A percentile compares a stretch with the other conserved stretches of the same genome.
Conservation (phyloP, 2,329 filamentous ascomycete genomes). For the Emmonsia crescens region DNA sequence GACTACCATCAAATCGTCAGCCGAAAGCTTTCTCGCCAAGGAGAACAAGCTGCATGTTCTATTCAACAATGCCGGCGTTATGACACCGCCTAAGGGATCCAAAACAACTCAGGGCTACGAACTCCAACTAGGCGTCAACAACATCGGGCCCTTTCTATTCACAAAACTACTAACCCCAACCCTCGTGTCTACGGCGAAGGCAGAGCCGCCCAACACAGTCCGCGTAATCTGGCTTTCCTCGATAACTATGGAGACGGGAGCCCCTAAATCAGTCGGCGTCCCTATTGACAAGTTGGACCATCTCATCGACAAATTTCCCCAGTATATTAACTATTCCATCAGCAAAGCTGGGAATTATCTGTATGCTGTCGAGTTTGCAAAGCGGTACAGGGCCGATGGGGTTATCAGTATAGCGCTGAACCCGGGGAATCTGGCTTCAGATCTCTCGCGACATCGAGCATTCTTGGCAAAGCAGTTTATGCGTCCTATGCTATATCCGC, state of each 20-base stretch:
- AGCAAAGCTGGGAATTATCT: conserved; percentile 31
- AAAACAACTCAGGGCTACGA: conserved; percentile 26
- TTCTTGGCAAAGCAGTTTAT: conserved; percentile 15
- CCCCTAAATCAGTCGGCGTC: conserved; percentile 15
- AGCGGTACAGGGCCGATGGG: conserved; percentile 13
- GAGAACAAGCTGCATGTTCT: conserved; percentile 31
- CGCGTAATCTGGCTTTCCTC: conserved; percentile 27
- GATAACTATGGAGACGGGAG: conserved; percentile 5
- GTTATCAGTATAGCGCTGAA: conserved; percentile 16
- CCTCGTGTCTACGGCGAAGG: conserved; percentile 22
- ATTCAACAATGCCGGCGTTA: conserved; percentile 26
- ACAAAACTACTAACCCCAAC: conserved; percentile 29
- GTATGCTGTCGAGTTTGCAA: conserved; percentile 23
- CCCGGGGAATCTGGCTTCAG: conserved; percentile 27
- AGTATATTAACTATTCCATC: conserved; percentile 19
- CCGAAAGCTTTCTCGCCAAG: conserved; percentile 24
- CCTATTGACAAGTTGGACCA: conserved; percentile 18
- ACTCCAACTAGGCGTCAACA: conserved; percentile 32
- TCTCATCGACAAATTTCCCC: conserved; percentile 15
- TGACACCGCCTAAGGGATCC: conserved; percentile 25
- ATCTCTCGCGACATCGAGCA: conserved; percentile 18
- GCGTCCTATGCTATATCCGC: conserved; percentile 19
- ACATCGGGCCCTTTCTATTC: conserved; percentile 32
- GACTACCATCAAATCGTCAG: conserved; percentile 28
- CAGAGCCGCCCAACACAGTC: conserved; percentile 14